These are phyloP conservation scores for Cladophialophora psammophila DNA, from an alignment of 2,329 filamentous ascomycete species.

Conservation along the genomic window DNA sequence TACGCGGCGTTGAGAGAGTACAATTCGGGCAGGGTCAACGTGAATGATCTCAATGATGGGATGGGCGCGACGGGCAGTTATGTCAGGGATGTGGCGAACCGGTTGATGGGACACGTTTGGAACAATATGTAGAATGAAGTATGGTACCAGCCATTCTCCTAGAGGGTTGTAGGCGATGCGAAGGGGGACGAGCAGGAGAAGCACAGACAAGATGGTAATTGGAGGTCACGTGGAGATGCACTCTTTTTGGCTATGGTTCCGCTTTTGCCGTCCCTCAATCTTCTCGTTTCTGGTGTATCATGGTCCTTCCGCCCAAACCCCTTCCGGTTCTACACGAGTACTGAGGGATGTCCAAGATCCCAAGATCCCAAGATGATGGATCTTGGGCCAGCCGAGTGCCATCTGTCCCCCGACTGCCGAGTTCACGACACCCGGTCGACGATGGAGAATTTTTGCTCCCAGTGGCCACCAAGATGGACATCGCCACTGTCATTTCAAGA, in stretches of 20 bases:
- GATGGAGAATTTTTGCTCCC: background rate
- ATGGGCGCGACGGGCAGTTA: constrained; percentile 33
- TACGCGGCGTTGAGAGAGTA: constrained; percentile 33
- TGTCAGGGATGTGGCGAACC: constrained; percentile 33
- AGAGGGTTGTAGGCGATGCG: background rate
- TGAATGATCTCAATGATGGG: constrained; percentile 31
- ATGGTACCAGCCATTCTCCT: background rate
- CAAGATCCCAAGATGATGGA: background rate
- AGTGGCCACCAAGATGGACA: constrained; percentile 8
- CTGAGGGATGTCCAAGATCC: background rate
- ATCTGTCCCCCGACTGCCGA: background rate
- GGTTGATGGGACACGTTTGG: constrained; percentile 35
- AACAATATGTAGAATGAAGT: constrained; percentile 26
- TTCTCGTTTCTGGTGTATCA: background rate
- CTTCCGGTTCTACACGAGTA: too few relatives aligned
- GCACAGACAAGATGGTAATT: background rate
- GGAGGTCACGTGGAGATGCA: background rate
- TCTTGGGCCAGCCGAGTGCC: background rate
- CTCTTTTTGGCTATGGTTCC: background rate
- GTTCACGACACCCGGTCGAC: background rate
- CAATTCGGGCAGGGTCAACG: constrained; percentile 34
- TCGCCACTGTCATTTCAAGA: background rate
- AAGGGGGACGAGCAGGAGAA: background rate
- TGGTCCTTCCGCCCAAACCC: background rate
- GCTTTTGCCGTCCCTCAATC: background rate